These are phyloP conservation scores for Rhizomucor pusillus DNA, from an alignment of 371 early-diverging fungal genomes.

Conservation along the genomic window DNA sequence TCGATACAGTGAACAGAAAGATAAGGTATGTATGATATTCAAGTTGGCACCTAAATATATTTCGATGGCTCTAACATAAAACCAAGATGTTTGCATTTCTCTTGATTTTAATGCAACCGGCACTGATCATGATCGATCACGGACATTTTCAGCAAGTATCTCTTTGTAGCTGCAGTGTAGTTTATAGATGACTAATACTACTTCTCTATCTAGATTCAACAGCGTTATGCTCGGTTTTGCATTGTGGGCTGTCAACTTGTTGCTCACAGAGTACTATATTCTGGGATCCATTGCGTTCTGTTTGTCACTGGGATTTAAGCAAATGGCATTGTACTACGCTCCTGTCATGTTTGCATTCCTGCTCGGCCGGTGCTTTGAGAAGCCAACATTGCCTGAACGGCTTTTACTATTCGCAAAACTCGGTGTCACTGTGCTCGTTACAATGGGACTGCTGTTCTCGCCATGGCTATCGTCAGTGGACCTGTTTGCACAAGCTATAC, in stretches of 20 bases:
- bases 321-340: slow-evolving; percentile 95
- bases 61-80: slow-evolving; percentile 5
- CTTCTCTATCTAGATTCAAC: slow-evolving; percentile 69
- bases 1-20: slow-evolving; percentile 22
- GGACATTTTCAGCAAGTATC: slow-evolving; percentile 88
- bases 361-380: slow-evolving; percentile 71
- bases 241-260: slow-evolving; percentile 70
- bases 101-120: slow-evolving; percentile 78
- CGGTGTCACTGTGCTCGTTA: slow-evolving; percentile 70
- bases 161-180: background rate
- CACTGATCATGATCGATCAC: slow-evolving; percentile 87
- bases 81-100: slow-evolving; percentile 50
- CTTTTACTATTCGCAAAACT: slow-evolving; percentile 59
- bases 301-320: slow-evolving; percentile 85
- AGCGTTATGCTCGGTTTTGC: slow-evolving; percentile 91
- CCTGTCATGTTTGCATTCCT: slow-evolving; percentile 87
- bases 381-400: slow-evolving; percentile 1
- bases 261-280: slow-evolving; percentile 57
- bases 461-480: slow-evolving; percentile 70
- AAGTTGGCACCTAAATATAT: background rate
- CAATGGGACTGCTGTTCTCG: slow-evolving; percentile 62
- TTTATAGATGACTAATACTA: background rate
- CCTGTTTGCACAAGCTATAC: slow-evolving; percentile 73
- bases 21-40: slow-evolving; percentile 17
- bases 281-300: slow-evolving; percentile 79